Base-by-base conservation (phyloP, 768 basidiomycete genomes). In the Boletales sp. region DNA sequence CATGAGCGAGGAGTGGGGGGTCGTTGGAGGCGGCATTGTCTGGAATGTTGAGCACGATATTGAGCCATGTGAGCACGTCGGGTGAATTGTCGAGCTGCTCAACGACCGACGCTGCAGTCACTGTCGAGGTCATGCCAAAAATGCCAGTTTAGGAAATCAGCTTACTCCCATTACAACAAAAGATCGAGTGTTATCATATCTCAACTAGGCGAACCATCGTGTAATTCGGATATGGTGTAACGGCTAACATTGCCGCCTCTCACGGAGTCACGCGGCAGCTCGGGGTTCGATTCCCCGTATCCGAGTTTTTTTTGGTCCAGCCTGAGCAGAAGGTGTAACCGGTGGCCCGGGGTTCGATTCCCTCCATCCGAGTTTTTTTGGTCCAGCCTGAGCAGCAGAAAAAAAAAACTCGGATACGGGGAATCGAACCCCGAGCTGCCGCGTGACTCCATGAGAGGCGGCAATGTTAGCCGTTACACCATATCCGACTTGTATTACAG, bases 51-150 rank as follows among this genome's bases (percentile, higher is more conserved):
- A 88, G 74, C 13, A 79, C 73, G 58, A 82, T 76, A 66, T 89
- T 88, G 41, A 89, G 78, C 87, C 87, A 89, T n/a, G 78, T 72
- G 42, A 82, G 68, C 12, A 83, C 75, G 59, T 86, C 81, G 41
- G 77, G 72, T 43, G 80, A 80, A 49, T 79, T 74, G 48, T 84
- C 82, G 44, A 88, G 71, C 15, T 83, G 76, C 32, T 74, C 72
- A 38, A 81, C 63, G 42, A 74, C 69, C 49, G 79, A 74, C n/a
- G 69, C 60, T 17, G 77, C 57, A 37, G 61, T 59, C 47, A 58
- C 54, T 28, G 59, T 54, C 18, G 55, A 56, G 38, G 60, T 44
- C 67, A 67, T 68, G 28, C 44, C n/a, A 42, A 46, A 36, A n/a
- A 34, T 6, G 8, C 3, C 14, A 25, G 5, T 21, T 8, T 21